Evolutionary conservation across 768 basidiomycete genomes (phyloP).

Genomic region (Cantharellus anzutake): DNA sequence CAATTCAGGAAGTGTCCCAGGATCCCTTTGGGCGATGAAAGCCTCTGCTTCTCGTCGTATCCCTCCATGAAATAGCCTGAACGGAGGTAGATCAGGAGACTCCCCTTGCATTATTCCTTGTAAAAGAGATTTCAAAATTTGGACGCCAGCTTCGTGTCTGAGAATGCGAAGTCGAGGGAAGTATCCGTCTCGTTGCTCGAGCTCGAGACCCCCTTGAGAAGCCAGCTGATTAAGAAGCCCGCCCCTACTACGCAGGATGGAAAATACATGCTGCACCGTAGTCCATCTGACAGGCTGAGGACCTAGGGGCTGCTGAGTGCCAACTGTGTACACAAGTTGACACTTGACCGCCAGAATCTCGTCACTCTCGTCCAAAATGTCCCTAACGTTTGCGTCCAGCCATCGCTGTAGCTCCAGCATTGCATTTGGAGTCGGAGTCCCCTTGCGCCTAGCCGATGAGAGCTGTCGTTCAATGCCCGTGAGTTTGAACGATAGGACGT

Average conservation of each 20-base stretch:
- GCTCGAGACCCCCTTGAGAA: not conserved
- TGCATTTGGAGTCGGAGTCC: constrained; percentile 5
- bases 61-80: not conserved
- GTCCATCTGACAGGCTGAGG: constrained; percentile 26
- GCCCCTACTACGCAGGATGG: not conserved
- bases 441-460: not conserved
- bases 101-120: constrained; percentile 6
- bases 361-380: constrained; percentile 7
- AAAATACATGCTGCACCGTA: constrained; percentile 19
- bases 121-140: not conserved
- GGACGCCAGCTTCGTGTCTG: not conserved
- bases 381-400: constrained; percentile 7
- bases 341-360: constrained; percentile 28
- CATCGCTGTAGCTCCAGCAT: constrained; percentile 7
- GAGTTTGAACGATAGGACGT: constrained; percentile 32
- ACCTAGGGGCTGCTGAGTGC: constrained; percentile 20
- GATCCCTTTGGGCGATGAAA: not conserved
- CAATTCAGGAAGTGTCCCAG: not conserved
- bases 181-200: constrained; percentile 7
- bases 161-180: not conserved
- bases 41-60: not conserved
- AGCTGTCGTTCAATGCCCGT: constrained; percentile 24
- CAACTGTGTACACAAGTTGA: constrained; percentile 30
- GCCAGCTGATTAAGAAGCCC: not conserved
- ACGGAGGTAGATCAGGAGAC: not conserved